Base-by-base conservation (phyloP, 345 rosid species). In the Balakata baccata region DNA sequence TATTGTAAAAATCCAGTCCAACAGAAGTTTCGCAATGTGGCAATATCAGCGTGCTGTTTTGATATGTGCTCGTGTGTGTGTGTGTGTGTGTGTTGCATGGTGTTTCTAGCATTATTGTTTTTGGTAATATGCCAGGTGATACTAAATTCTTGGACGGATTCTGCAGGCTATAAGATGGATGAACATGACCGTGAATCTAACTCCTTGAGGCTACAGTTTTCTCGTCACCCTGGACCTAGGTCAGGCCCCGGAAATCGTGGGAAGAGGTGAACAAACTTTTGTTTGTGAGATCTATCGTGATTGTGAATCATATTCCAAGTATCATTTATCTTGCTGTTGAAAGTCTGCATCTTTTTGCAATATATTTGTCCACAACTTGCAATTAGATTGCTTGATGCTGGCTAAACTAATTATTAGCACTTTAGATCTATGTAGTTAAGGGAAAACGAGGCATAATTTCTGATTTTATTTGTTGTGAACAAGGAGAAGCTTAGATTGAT, bases 131-230 rank as follows among this genome's bases (percentile, higher is more conserved):
- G 23, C 34, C 14, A 37, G 47, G 23, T n/a, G 68, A 43, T 75
- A 66, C 81, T 72, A 62, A 81, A 13, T 56, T 53, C 5, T 16
- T 66, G 70, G 62, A 53, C 62, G 62, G 39, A 52, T 73, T 69
- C 45, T 72, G 69, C 86, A 93, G 98, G 92, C 51, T 90, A 88
- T 81, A 87, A 77, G 64, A 87, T 90, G 88, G 98, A 93, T 67
- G 94, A 90, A 77, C 84, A 81, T 5, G 90, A 87, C 47, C 81
- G 82, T 0, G 93, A 89, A 68, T 93, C 98, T 29, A 87, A 84
- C 57, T 85, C 56, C 83, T 82, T 93, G 85, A 83, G 87, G 73
- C 85, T 89, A 62, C 92, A 90, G 57, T 93, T 93, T 80, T 87
- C 92, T 39, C 87, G 93, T 59, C 81, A 75, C 69, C 93, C 94